These are phyloP conservation scores for Pterocarpus macrocarpus DNA, from an alignment of 306 rosid genomes.

Conservation along the genomic window DNA sequence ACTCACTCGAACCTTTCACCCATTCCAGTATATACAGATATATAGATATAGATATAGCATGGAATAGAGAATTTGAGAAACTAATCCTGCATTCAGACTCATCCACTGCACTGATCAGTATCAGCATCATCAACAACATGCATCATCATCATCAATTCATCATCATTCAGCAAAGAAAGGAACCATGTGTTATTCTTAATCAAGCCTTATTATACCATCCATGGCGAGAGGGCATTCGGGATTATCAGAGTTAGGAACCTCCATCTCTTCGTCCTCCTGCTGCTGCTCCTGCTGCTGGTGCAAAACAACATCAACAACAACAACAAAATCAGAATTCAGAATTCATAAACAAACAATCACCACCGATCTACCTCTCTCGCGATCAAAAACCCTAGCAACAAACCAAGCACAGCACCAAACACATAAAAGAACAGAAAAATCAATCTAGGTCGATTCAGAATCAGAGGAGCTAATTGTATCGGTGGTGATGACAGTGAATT, in stretches of 20 bases:
- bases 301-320: not conserved
- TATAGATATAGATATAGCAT: not conserved
- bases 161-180: not conserved
- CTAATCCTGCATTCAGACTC: not conserved
- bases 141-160: not conserved
- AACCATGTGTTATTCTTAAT: not conserved
- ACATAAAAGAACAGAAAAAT: not conserved
- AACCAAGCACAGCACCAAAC: slow-evolving; percentile 12
- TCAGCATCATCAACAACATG: not conserved
- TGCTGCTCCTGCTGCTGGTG: slow-evolving; percentile 41
- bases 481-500: slow-evolving; percentile 31
- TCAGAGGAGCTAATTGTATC: slow-evolving; percentile 12
- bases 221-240: slow-evolving; percentile 55
- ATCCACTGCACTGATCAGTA: not conserved
- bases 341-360: slow-evolving; percentile 18
- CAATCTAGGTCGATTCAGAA: slow-evolving; percentile 31
- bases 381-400: slow-evolving; percentile 42
- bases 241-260: slow-evolving; percentile 51
- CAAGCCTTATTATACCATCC: slow-evolving; percentile 51
- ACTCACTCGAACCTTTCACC: not conserved
- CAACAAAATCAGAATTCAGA: slow-evolving; percentile 31
- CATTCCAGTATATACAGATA: too few species aligned
- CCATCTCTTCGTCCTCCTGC: slow-evolving; percentile 64
- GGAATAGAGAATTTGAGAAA: not conserved
- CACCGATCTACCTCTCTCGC: slow-evolving; percentile 51